Evolutionary conservation across 768 basidiomycete species (phyloP).

Genomic region (Podaxis pistillaris): DNA sequence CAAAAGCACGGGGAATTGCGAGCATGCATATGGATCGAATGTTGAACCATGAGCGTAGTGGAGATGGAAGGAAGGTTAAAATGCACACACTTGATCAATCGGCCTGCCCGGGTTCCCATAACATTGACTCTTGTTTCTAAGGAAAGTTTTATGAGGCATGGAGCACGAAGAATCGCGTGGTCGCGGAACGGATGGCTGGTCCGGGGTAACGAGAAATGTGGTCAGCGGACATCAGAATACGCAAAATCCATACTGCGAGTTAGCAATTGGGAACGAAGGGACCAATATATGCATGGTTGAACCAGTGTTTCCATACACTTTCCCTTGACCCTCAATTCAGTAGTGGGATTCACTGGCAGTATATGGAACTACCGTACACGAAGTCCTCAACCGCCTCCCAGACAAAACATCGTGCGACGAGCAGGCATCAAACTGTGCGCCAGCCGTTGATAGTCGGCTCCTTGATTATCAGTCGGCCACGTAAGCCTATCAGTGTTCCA

Average conservation of each 20-base stretch:
- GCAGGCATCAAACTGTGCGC: neutral
- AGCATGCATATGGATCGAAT: slow-evolving; percentile 3
- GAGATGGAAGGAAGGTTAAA: neutral
- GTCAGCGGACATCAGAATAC: neutral
- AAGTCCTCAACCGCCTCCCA: neutral
- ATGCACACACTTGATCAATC: neutral
- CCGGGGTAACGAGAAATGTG: neutral
- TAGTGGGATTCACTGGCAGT: neutral
- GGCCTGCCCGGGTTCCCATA: slow-evolving; percentile 6
- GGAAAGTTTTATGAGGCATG: neutral
- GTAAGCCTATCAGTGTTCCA: neutral
- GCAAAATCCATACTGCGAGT: neutral
- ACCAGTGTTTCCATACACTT: neutral
- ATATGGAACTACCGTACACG: neutral
- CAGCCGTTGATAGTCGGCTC: neutral
- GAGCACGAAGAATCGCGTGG: neutral
- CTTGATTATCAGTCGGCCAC: neutral
- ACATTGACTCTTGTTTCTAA: neutral
- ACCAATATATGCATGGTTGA: neutral
- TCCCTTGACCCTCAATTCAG: neutral
- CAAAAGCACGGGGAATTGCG: neutral
- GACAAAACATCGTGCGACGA: neutral
- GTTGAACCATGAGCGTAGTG: neutral
- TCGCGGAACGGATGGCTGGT: neutral
- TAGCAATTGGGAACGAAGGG: neutral